Evolutionary conservation across 371 early-diverging fungal species (phyloP).

Genomic region (Thermomucor indicae-seudaticae): DNA sequence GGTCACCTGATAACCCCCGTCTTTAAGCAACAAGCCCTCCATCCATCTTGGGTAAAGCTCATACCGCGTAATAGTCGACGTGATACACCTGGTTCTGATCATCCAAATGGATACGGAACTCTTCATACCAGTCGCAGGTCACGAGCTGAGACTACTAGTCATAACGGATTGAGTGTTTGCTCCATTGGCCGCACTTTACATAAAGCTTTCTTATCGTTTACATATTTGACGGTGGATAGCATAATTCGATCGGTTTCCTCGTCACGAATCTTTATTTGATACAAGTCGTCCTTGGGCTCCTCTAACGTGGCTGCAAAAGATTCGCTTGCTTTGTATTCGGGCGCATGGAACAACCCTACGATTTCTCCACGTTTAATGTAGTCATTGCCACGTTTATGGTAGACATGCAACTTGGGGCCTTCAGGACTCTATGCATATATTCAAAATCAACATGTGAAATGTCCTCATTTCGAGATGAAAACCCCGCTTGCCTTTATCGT

Average conservation of each 20-base stretch:
- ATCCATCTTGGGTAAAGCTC: not conserved
- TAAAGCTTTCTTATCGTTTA: not conserved
- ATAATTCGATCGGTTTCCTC: slow-evolving; percentile 12
- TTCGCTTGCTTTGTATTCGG: slow-evolving; percentile 5
- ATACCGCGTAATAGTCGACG: slow-evolving; percentile 16
- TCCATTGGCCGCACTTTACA: not conserved
- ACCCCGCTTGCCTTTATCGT: too few relatives aligned
- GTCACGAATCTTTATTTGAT: slow-evolving; percentile 19
- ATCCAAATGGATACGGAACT: slow-evolving; percentile 18
- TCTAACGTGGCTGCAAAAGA: not conserved
- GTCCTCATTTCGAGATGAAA: too few relatives aligned
- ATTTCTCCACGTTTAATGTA: slow-evolving; percentile 21
- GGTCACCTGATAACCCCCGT: too few relatives aligned
- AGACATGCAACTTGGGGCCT: slow-evolving; percentile 9
- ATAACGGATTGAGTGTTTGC: not conserved
- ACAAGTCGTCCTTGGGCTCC: slow-evolving; percentile 4
- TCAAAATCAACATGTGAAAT: too few relatives aligned
- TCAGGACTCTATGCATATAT: too few relatives aligned
- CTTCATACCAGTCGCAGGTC: slow-evolving; percentile 11
- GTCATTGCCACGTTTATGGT: slow-evolving; percentile 16
- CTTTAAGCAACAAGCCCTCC: too few relatives aligned
- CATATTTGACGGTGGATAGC: slow-evolving; percentile 7
- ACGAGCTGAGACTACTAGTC: slow-evolving; percentile 15
- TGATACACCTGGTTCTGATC: slow-evolving; percentile 15
- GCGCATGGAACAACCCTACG: slow-evolving; percentile 6